Base-by-base conservation (phyloP, 192 early-diverging fungal species). In the Entomortierella lignicola region DNA sequence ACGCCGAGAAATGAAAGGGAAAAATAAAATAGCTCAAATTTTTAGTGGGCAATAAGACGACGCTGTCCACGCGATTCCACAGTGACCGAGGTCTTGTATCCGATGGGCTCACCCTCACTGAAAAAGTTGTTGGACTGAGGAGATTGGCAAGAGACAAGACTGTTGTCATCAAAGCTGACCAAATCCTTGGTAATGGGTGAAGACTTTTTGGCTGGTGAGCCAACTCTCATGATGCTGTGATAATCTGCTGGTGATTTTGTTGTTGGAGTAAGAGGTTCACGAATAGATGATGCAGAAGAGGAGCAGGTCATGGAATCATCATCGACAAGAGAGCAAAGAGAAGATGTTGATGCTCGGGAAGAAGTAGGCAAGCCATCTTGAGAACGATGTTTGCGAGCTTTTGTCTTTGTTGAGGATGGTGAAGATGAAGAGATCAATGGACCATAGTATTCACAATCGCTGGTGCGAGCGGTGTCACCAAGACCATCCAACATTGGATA, bases 401-500 rank as follows among this genome's bases (percentile, higher is more conserved):
- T 39, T 1, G 31, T 2, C 21, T 39, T 29, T 8, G 34, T 1
- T 27, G 57, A 11, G 23, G 54, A 30, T 47, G 34, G 34, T 37
- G 4, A 7, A 7, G 34, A 37, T 37, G 34, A 37, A 37, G 34
- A 7, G 15, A 69, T 37, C 25, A 60, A 29, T 0, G 52, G 60
- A 2, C 61, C 47, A 52, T 51, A 77, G 60, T 63, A 77, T 21
- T 69, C 66, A 42, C 41, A 20, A 15, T 55, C 57, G 60, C 48
- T 69, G 18, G 58, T 55, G 4, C 60, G 54, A 20, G 39, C 41
- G 2, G 61, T 59, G 30, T 69, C 67, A 8, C 75, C 75, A n/a
- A 79, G 60, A 7, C 75, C 75, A 50, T 79, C 75, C 17, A 79
- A 39, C 25, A 68, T 70, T 10, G 75, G 75, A 43, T 70, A 79